phyloP scores from a whole-genome alignment of 2,329 filamentous ascomycete genomes.

The Magnaporthiopsis incrustans region DNA sequence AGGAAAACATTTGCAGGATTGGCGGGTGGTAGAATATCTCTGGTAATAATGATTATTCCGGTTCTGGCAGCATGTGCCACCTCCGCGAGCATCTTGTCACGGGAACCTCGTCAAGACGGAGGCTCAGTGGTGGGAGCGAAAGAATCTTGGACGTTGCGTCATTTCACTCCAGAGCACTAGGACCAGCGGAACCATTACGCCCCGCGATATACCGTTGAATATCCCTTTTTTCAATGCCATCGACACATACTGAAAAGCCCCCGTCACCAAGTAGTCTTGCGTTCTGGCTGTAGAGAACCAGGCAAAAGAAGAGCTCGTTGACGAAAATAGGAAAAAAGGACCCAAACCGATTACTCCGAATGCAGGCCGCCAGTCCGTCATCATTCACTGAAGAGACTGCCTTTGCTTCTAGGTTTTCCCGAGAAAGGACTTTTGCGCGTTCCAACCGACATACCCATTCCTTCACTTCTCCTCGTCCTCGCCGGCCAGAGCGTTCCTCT shows the following conservation, averaged over 20 bases:
- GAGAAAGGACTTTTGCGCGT: constrained; percentile 7
- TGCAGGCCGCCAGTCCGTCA: constrained; percentile 37
- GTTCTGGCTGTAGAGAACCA: constrained; percentile 4
- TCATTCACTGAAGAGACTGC: constrained; percentile 32
- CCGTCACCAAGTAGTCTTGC: not conserved
- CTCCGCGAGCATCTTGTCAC: too few relatives aligned
- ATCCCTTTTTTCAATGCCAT: constrained; percentile 15
- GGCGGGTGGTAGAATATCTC: too few relatives aligned
- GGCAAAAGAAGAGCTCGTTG: constrained; percentile 12
- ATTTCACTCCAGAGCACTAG: constrained; percentile 7
- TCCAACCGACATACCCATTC: constrained; percentile 1
- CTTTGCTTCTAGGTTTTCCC: constrained; percentile 8
- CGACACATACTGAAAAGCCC: constrained; percentile 11
- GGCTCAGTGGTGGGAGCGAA: not conserved
- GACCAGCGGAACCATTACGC: not conserved
- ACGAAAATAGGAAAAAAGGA: constrained; percentile 29
- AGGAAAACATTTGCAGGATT: too few relatives aligned
- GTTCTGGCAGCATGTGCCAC: too few relatives aligned
- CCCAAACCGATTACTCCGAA: constrained; percentile 51
- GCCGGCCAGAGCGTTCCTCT: constrained; percentile 78
- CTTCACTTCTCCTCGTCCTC: constrained; percentile 51
- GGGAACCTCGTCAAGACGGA: not conserved
- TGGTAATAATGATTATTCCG: too few relatives aligned
- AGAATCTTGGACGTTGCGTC: constrained; percentile 7
- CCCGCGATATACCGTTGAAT: constrained; percentile 14